Conservation (phyloP, 441 rosid species). For the Syzygium malaccense region DNA sequence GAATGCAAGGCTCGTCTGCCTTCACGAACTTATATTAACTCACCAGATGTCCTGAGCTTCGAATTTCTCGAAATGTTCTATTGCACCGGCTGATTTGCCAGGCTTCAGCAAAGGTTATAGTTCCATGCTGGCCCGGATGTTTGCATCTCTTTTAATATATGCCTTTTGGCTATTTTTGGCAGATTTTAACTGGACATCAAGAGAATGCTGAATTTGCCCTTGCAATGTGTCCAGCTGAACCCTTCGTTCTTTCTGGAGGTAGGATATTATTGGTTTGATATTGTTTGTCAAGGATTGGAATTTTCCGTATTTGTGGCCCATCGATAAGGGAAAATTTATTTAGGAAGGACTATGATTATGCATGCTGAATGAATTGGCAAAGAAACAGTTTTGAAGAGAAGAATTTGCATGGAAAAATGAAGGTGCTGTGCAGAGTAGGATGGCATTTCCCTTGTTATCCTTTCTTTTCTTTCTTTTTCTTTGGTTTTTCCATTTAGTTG, state of each 20-base stretch:
- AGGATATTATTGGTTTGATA: background rate
- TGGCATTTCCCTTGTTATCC: background rate
- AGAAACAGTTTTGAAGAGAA: background rate
- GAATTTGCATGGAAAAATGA: background rate
- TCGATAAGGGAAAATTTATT: background rate
- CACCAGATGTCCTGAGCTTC: background rate
- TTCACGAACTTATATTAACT: background rate
- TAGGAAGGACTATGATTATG: background rate
- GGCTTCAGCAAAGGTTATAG: background rate
- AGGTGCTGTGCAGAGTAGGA: background rate
- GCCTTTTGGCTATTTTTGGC: conserved; percentile 8
- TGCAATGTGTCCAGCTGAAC: conserved; percentile 96
- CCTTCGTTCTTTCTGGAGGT: conserved; percentile 99
- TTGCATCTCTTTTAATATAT: background rate
- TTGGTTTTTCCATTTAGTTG: background rate
- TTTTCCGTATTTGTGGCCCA: background rate
- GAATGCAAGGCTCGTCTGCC: background rate
- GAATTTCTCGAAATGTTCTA: background rate
- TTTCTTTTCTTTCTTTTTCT: background rate
- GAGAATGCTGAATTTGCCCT: conserved; percentile 99
- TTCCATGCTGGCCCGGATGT: background rate
- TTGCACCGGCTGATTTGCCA: background rate
- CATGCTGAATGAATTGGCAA: background rate
- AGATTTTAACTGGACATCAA: conserved; percentile 96
- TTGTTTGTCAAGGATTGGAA: background rate